Conservation (phyloP, 768 basidiomycete species). For the Panellus pusillus region DNA sequence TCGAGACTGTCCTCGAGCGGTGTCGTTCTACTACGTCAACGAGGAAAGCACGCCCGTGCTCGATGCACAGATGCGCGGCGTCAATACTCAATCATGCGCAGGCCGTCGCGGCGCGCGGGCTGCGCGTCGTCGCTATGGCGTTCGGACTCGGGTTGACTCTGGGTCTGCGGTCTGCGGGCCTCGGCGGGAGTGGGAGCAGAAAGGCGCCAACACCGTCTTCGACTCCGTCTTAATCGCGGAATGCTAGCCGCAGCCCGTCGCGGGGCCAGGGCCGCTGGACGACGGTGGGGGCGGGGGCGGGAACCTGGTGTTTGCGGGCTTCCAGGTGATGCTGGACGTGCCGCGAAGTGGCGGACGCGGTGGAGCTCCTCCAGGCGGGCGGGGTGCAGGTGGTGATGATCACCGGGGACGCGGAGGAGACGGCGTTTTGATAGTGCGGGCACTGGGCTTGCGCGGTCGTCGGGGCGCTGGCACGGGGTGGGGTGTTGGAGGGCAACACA, state of each 20-base stretch:
- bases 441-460: conserved; percentile 83
- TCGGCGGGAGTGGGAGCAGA: too few species aligned
- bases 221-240: background rate
- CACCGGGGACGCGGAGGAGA: conserved; percentile 91
- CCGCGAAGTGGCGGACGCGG: conserved; percentile 92
- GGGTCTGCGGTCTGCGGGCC: too few species aligned
- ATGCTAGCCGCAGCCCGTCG: conserved; percentile 22
- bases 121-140: conserved; percentile 91
- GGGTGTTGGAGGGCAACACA: conserved; percentile 27
- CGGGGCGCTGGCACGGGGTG: conserved; percentile 30
- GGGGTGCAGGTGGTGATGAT: conserved; percentile 99
- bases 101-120: conserved; percentile 68
- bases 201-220: too few species aligned
- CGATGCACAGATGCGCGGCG: conserved; percentile 64
- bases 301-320: conserved; percentile 87
- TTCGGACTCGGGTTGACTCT: conserved; percentile 79
- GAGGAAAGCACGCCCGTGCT: conserved; percentile 86
- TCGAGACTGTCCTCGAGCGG: conserved; percentile 81
- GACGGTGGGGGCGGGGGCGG: conserved; percentile 24
- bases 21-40: conserved; percentile 88
- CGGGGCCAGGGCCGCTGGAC: too few species aligned
- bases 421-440: conserved; percentile 86
- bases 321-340: conserved; percentile 94
- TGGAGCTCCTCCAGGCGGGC: conserved; percentile 74
- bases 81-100: conserved; percentile 74